A percentile compares a stretch with the other conserved stretches of the same genome.
These are phyloP conservation scores for Pichia cephalocereana DNA, from an alignment of 805 yeast genomes.

Conservation along the genomic window DNA sequence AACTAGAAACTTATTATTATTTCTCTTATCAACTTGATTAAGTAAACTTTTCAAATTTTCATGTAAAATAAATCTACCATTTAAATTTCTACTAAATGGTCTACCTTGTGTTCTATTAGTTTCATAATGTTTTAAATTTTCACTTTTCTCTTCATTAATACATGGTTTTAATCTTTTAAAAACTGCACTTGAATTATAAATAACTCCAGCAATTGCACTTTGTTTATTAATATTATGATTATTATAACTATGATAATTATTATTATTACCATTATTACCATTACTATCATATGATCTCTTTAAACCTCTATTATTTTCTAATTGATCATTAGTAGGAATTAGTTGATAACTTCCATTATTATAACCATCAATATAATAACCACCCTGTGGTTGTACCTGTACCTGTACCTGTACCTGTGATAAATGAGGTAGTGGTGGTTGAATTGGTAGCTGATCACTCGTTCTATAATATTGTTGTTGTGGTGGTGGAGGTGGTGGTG, in stretches of 20 bases:
- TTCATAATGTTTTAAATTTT: constrained; percentile 1
- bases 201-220: constrained; percentile 19
- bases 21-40: constrained; percentile 18
- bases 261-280: not conserved
- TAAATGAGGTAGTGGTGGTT: not conserved
- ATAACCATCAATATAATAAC: not conserved
- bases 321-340: not conserved
- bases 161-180: constrained; percentile 17
- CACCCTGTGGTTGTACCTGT: not conserved
- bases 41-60: constrained; percentile 16
- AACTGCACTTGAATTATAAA: constrained; percentile 20
- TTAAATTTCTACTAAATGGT: constrained; percentile 24
- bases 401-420: too few species aligned
- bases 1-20: constrained; percentile 11
- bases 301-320: not conserved
- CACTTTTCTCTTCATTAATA: constrained; percentile 2
- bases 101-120: constrained; percentile 26
- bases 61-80: constrained; percentile 24
- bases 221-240: not conserved
- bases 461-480: not conserved
- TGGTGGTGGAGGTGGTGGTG: not conserved
- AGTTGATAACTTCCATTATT: not conserved
- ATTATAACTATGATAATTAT: too few species aligned
- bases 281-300: not conserved
- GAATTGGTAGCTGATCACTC: not conserved